Base-by-base conservation (phyloP, 2,329 filamentous ascomycete genomes). In the Endoconidiophora laricicola region DNA sequence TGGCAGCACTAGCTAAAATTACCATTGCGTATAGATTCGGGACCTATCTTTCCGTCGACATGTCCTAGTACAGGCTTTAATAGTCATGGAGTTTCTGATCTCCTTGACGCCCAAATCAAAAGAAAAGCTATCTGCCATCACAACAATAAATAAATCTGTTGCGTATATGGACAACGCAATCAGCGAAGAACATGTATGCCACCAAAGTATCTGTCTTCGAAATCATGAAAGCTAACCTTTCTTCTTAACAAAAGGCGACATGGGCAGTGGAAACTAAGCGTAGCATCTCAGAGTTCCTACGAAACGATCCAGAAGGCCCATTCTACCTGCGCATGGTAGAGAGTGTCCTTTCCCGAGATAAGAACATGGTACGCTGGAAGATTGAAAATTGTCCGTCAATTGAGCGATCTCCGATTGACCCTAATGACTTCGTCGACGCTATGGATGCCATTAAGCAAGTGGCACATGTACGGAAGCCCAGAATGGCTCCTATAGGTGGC, bases 351-450 rank as follows among this genome's bases (percentile, higher is more conserved):
- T 86, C 86, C 22, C 76, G 91, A 55, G 91, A 99, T 64, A 96
- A 95, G 69, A 95, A 96, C 61, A 98, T 93, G 93, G 87, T 93
- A 42, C 82, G 87, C 55, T 99, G 91, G 91, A 99, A 99, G 67
- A 81, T 90, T 54, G 87, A 95, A 62, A 86, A 81, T 57, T 98
- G 91, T 62, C 86, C 86, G 22, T 76, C 82, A 4, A 96, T 99
- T 59, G 80, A 88, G 60, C 76, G 78, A 53, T 76, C 83, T 20
- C 69, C 85, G 9, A 73, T 96, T 26, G 73, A 80, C 2, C 72
- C 81, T 1, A 66, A 76, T 24, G 74, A 81, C 44, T 90, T 87
- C 61, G 64, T 79, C 38, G 73, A 79, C 49, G 81, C 87, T 22
- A 83, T 81, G 61, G 68, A 72, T 26, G 70, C 75, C 43, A 80